Evolutionary conservation across 225 moss, liverwort and hornwort species (phyloP), one percentile per base, ranked within the genome.

Genomic region (Marchantia polymorpha): DNA sequence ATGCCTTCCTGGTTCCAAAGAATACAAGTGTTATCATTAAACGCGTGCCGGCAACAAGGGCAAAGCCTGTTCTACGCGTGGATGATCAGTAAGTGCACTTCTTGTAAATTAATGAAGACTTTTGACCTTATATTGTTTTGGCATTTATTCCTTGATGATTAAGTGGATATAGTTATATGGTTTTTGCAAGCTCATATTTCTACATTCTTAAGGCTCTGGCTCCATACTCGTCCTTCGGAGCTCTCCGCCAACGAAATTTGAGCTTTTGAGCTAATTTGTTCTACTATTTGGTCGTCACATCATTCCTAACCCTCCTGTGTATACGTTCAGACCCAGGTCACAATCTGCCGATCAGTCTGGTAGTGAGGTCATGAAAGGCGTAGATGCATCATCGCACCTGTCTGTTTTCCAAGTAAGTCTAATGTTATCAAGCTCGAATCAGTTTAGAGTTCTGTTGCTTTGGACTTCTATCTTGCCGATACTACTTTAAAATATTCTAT

Each of bases 21-120:
- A 96, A 96, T 49, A 96, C 96, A 48, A 94, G 94, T 79, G 94
- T 96, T 25, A 94, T 93, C 46, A 92, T 96, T 80, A 92, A 94
- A 86, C 91, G 94, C 81, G 94, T 96, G 52, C 94, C 96, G 76
- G 91, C 92, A 63, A 87, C 90, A 69, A 89, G 92, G 75, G 77
- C 91, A 58, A 96, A 94, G 88, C 85, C 96, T 82, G 87, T 91
- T 79, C 89, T 96, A 68, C 91, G 93, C 84, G 90, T 91, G 68
- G 96, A 94, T 79, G 96, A 94, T 75, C 87, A 89, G 94, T 94
- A 90, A 69, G 88, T 77, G 23, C 15, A 39, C 26, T 6, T 52
- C 20, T 13, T 17, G 14, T 25, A 6, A 23, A 13, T 29, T 12
- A 5, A 66, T 10, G n/a, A n/a, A n/a, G n/a, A n/a, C n/a, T n/a